A percentile compares a stretch with the other conserved stretches of the same genome.
These are phyloP conservation scores for Vitis hybrid DNA, from an alignment of 177 flowering plant species.

Conservation along the genomic window DNA sequence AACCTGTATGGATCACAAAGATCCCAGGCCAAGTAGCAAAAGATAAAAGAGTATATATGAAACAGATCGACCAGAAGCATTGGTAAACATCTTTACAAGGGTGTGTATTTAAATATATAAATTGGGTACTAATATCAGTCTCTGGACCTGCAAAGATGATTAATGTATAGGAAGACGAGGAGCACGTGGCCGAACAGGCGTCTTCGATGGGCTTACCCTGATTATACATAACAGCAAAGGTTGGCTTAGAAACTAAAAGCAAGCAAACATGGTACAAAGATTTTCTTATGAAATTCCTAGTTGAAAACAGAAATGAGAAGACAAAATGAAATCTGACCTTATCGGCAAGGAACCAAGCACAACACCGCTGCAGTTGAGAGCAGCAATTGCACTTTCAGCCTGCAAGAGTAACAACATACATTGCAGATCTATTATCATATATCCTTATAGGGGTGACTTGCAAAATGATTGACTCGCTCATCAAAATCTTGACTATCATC, in stretches of 20 bases:
- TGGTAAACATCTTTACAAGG: conserved; percentile 25
- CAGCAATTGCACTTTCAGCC: conserved; percentile 98
- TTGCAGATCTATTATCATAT: not conserved
- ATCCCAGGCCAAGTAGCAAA: conserved; percentile 23
- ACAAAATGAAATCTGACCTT: conserved; percentile 42
- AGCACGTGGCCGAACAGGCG: conserved; percentile 75
- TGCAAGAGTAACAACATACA: conserved; percentile 20
- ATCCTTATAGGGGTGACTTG: too few relatives aligned
- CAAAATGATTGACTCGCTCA: too few relatives aligned
- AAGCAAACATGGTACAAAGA: not conserved
- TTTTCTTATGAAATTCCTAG: not conserved
- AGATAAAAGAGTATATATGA: conserved; percentile 20
- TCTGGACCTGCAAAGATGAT: conserved; percentile 7
- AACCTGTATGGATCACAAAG: conserved; percentile 19
- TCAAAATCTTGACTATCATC: too few relatives aligned
- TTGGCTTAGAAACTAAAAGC: not conserved
- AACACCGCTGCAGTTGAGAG: conserved; percentile 89
- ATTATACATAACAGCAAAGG: conserved; percentile 5
- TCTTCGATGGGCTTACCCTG: conserved; percentile 91
- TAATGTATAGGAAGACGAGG: conserved; percentile 53
- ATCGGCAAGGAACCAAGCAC: conserved; percentile 84
- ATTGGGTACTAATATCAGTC: conserved; percentile 13
- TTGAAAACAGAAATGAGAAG: not conserved
- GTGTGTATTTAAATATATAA: conserved; percentile 26
- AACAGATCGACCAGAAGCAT: conserved; percentile 17